Evolutionary conservation across 176 grass and related monocot genomes (phyloP), one percentile per base, ranked within the genome.

Genomic region (Pontederia paniculata): DNA sequence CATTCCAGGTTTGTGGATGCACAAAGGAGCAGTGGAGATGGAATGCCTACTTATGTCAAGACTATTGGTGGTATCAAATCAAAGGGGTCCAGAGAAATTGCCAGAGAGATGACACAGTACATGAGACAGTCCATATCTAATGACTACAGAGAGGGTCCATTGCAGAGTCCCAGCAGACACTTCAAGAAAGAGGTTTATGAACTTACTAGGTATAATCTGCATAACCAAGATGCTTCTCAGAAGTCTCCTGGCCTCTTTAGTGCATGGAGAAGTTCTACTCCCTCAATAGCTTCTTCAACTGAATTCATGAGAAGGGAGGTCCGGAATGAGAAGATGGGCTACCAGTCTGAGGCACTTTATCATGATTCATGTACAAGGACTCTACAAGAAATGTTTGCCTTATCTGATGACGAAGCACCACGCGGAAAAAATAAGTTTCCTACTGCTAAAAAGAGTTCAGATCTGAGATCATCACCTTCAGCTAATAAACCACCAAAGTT

Each of bases 1-100:
- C 58, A 68, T 65, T 21, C 48, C 52, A 81, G 70, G 53, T 73
- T 71, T 72, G 28, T 45, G 57, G 19, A 61, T 42, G 12, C 16
- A 21, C 66, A 80, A 63, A 65, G 23, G 49, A 83, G 23, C 64
- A 52, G 53, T 57, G 55, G 22, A 48, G 54, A 70, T 12, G 43
- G 23, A 19, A 12, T 67, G 5, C 20, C 31, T 50, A 43, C 11
- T 51, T 21, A 67, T 44, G 31, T 43, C 9, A 42, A 42, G 14
- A 37, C 28, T 17, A 17, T 23, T 48, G 17, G 17, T 21, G 54
- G 23, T 9, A 12, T 12, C 22, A 72, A 52, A 41, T 44, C 17
- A 21, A 59, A 48, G 56, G 13, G 28, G 21, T 71, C 48, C 16
- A 72, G 57, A 45, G 69, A 72, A 54, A 44, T 62, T 62, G 22